A percentile compares a stretch with the other conserved stretches of the same genome.
These are phyloP conservation scores for Pseudogymnoascus sp. DNA, from an alignment of 2,329 filamentous ascomycete species.

Conservation along the genomic window DNA sequence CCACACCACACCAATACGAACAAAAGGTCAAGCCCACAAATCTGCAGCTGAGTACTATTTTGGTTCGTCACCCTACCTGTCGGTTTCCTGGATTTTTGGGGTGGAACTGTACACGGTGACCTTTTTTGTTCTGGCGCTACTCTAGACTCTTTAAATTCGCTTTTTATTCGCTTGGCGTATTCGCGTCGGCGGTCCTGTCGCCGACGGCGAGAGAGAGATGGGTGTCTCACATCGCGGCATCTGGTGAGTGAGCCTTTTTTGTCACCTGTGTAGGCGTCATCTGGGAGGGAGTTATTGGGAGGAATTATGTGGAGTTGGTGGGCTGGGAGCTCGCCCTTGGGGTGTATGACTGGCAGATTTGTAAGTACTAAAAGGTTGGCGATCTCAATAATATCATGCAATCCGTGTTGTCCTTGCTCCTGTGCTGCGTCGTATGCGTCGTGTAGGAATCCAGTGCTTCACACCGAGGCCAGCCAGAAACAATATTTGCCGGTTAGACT, in stretches of 20 bases:
- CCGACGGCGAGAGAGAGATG: not conserved
- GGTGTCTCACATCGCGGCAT: conserved; percentile 3
- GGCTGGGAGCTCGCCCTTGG: not conserved
- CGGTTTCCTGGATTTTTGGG: conserved; percentile 6
- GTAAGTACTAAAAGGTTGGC: conserved; percentile 10
- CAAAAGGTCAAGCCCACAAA: not conserved
- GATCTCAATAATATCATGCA: conserved; percentile 9
- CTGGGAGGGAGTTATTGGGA: not conserved
- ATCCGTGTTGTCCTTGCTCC: not conserved
- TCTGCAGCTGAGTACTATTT: conserved; percentile 11
- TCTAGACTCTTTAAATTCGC: not conserved
- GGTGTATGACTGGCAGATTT: conserved; percentile 1
- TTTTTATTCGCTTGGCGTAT: not conserved
- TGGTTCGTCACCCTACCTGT: conserved; percentile 10
- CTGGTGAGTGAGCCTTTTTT: conserved; percentile 8
- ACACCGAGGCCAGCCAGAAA: not conserved
- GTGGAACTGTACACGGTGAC: not conserved
- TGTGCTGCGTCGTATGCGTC: not conserved
- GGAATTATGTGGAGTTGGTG: not conserved
- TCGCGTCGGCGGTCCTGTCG: not conserved
- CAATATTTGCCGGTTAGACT: not conserved
- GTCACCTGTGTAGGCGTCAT: conserved; percentile 7
- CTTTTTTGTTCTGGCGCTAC: not conserved
- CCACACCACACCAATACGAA: not conserved
- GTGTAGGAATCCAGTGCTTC: conserved; percentile 1